Percentiles rank a stretch among this genome's conserved stretches.
These are phyloP conservation scores for Epichloe festucae DNA, from an alignment of 2,329 filamentous ascomycete species.

Conservation along the genomic window DNA sequence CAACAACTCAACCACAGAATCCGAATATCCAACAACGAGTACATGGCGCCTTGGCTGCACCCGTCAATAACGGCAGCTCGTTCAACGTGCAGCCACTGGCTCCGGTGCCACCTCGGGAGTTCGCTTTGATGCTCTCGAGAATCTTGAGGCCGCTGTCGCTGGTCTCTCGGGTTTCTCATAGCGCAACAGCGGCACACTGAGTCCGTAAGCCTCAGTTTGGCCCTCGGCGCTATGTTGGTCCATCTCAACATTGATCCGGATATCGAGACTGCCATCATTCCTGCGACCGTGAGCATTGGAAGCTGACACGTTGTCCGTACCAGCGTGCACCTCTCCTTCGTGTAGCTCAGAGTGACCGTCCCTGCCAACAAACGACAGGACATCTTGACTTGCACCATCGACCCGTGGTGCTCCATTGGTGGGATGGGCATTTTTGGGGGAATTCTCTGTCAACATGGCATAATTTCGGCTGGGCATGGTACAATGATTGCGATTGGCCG, in stretches of 20 bases:
- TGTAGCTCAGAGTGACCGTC: slow-evolving; percentile 63
- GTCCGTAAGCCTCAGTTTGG: slow-evolving; percentile 67
- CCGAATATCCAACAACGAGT: not conserved
- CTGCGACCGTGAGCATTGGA: slow-evolving; percentile 38
- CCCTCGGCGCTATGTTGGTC: slow-evolving; percentile 72
- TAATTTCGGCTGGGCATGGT: slow-evolving; percentile 93
- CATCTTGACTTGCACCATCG: slow-evolving; percentile 9
- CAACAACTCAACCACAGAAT: not conserved
- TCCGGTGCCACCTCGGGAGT: not conserved
- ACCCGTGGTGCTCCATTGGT: slow-evolving; percentile 14
- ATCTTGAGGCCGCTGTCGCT: not conserved
- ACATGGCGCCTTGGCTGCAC: not conserved
- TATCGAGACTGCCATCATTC: slow-evolving; percentile 55
- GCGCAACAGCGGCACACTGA: slow-evolving; percentile 66
- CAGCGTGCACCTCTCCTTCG: slow-evolving; percentile 62
- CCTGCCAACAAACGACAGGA: slow-evolving; percentile 28
- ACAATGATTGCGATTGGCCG: slow-evolving; percentile 61
- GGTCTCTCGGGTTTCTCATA: slow-evolving; percentile 16
- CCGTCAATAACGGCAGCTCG: not conserved
- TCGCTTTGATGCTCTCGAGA: slow-evolving; percentile 5
- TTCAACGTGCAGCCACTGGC: not conserved
- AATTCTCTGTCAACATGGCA: slow-evolving; percentile 80
- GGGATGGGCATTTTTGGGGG: slow-evolving; percentile 35
- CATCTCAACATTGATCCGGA: slow-evolving; percentile 77
- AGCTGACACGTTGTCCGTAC: slow-evolving; percentile 65